Base-by-base conservation (phyloP, 2,329 filamentous ascomycete species). In the Pseudogymnoascus pannorum region DNA sequence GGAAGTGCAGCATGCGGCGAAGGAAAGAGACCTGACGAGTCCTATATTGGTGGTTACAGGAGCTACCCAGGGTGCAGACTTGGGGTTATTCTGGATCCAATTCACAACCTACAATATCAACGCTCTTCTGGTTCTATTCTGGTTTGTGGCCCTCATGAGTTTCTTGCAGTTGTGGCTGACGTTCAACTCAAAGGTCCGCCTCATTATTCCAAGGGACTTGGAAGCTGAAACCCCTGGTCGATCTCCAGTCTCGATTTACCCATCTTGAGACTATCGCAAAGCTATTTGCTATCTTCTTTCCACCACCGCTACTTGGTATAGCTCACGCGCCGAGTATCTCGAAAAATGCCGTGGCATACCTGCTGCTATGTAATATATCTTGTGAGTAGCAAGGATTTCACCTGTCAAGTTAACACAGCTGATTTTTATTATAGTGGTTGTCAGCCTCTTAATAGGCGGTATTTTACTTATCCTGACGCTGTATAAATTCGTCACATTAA, bases 401-500 rank as follows among this genome's bases (percentile, higher is more conserved):
- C 2, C 24, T 7, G 14, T 54, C 5, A 29, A 18, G 16, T 18
- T n/a, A 42, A 44, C 38, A 62, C 61, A 11, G 61, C 57, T 35
- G 6, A 60, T 33, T 33, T 57, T 24, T n/a, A 38, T 12, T 26
- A n/a, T 42, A 79, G 77, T 79, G 68, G 70, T 75, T 38, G 62
- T 72, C 8, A 75, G 74, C 62, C 68, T 78, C n/a, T 69, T 69
- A 1, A 61, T 70, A 16, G 75, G 76, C 12, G 70, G 68, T 12
- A 36, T 75, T 4, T 67, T 77, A 2, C 70, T 78, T 20, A 48
- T 76, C 5, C 68, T 73, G 22, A 77, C 77, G 35, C 67, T 78
- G 3, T 69, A 67, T 57, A 76, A 74, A 67, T 79, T 79, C 58
- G 65, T 79, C 12, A 70, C n/a, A 29, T 54, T 29, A 31, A 54